These are phyloP conservation scores for Ensete glaucum DNA, from an alignment of 176 grass and related monocot genomes.

Conservation along the genomic window DNA sequence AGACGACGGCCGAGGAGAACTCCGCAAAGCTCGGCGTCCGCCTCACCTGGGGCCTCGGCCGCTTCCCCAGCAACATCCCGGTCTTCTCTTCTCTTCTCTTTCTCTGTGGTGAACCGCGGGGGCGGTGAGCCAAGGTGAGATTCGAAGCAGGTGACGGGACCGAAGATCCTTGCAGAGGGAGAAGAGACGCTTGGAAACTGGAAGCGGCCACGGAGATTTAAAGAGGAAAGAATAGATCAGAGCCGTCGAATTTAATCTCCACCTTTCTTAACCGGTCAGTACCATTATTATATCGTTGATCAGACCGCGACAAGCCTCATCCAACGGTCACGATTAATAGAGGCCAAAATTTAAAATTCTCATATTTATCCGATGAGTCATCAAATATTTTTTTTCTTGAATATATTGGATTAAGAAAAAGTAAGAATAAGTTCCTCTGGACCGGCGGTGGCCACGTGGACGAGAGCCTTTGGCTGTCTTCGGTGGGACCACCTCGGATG, in stretches of 20 bases:
- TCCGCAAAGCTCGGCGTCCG: constrained; percentile 44
- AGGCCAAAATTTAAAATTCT: too few relatives aligned
- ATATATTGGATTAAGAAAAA: neutral
- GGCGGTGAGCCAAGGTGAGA: neutral
- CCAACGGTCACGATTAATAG: too few relatives aligned
- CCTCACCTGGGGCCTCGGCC: constrained; percentile 36
- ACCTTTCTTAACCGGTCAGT: too few relatives aligned
- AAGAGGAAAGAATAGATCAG: neutral
- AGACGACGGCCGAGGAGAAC: constrained; percentile 8
- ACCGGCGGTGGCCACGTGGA: too few relatives aligned
- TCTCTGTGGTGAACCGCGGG: neutral
- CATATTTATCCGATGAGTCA: too few relatives aligned
- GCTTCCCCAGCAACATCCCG: constrained; percentile 52
- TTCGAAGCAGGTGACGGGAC: neutral
- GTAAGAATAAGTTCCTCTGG: too few relatives aligned
- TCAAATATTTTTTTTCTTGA: neutral
- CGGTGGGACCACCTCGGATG: too few relatives aligned
- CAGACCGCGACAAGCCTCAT: too few relatives aligned
- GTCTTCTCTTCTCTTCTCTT: constrained; percentile 3
- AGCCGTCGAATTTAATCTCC: neutral
- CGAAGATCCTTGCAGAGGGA: neutral
- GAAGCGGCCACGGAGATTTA: neutral
- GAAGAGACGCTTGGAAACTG: neutral
- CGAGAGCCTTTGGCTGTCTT: too few relatives aligned
- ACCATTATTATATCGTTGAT: too few relatives aligned